phyloP scores from a whole-genome alignment of 164 flowering plant species.

The Piper longum region DNA sequence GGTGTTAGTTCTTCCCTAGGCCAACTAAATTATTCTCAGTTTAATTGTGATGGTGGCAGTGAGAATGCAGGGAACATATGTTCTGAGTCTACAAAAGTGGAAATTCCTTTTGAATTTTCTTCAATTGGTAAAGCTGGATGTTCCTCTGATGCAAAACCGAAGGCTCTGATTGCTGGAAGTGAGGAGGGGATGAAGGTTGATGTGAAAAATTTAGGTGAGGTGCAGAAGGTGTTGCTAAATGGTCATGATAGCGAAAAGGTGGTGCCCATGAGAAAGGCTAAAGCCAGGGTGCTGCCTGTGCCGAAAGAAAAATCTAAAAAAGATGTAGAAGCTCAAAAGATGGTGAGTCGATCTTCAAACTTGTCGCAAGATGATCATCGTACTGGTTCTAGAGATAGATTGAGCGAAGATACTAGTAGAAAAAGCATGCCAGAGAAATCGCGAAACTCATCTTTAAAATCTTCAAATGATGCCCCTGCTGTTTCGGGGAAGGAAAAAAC shows the following conservation, averaged over 20 bases:
- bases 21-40: not conserved
- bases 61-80: not conserved
- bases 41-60: not conserved
- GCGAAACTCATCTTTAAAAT: conserved; percentile 16
- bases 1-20: conserved; percentile 10
- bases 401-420: conserved; percentile 14
- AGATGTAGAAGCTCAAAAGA: conserved; percentile 11
- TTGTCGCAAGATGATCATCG: conserved; percentile 8
- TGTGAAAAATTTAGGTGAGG: conserved; percentile 11
- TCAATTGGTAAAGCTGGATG: conserved; percentile 3
- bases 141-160: conserved; percentile 9
- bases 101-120: not conserved
- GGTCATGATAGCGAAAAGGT: conserved; percentile 20
- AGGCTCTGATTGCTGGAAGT: conserved; percentile 7
- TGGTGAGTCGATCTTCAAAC: conserved; percentile 4
- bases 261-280: conserved; percentile 19
- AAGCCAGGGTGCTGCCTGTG: conserved; percentile 10
- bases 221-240: conserved; percentile 17
- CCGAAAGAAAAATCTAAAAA: conserved; percentile 20
- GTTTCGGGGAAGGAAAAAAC: conserved; percentile 17
- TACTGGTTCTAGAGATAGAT: conserved; percentile 12
- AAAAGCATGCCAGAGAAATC: conserved; percentile 12
- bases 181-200: conserved; percentile 8
- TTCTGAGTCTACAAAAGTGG: not conserved
- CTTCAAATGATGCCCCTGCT: conserved; percentile 19